These are phyloP conservation scores for Cadophora gregata DNA, from an alignment of 2,329 filamentous ascomycete species.

Conservation along the genomic window DNA sequence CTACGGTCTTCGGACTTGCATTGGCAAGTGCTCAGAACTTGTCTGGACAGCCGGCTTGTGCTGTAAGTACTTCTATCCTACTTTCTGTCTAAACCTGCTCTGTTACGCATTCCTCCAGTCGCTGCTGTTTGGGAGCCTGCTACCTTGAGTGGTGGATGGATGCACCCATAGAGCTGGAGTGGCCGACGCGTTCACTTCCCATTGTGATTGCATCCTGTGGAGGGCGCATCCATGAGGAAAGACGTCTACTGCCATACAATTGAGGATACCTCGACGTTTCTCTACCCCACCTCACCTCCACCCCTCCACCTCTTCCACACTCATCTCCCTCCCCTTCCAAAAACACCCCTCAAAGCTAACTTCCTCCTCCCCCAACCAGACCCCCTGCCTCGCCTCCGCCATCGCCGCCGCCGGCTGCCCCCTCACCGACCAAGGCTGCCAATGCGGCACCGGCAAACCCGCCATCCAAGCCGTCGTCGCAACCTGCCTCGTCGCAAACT, in stretches of 20 bases:
- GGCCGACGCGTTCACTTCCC: no score
- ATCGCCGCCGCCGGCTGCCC: conserved; percentile 48
- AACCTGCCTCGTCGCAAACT: conserved; percentile 44
- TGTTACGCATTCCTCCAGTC: not conserved
- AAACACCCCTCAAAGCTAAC: conserved; percentile 2
- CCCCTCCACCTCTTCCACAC: not conserved
- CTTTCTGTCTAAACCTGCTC: not conserved
- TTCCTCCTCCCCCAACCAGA: conserved; percentile 26
- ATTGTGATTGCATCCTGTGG: no score
- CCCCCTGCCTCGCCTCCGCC: conserved; percentile 46
- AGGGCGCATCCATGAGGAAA: not conserved
- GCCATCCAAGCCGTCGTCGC: conserved; percentile 38
- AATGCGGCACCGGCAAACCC: conserved; percentile 44
- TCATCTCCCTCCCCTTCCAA: conserved; percentile 7
- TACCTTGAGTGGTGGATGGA: no score
- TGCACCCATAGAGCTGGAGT: no score
- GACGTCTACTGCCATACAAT: no score
- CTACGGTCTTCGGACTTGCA: conserved; percentile 47
- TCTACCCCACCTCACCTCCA: no score
- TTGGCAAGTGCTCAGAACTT: conserved; percentile 50
- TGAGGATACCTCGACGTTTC: not conserved
- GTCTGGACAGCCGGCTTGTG: conserved; percentile 47
- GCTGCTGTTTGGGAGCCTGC: no score
- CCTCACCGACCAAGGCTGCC: conserved; percentile 48
- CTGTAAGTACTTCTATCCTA: conserved; percentile 45